These are phyloP conservation scores for Spatholobus suberectus DNA, from an alignment of 306 rosid species.

Conservation along the genomic window DNA sequence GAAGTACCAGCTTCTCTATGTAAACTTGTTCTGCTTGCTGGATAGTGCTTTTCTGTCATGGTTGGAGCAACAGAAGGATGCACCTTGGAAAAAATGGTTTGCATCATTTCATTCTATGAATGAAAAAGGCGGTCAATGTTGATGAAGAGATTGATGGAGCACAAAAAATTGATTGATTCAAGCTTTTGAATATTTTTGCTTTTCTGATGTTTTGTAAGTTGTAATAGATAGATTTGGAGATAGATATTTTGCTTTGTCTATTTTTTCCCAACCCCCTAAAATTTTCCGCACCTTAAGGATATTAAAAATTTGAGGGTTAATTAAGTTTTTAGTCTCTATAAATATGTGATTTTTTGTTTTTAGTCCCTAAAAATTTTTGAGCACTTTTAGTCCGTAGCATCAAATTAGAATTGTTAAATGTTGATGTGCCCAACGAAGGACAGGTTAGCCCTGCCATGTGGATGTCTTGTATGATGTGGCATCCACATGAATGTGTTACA, in stretches of 20 bases:
- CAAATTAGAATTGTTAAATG: too few relatives aligned
- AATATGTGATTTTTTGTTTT: too few relatives aligned
- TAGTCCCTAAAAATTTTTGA: too few relatives aligned
- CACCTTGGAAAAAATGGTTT: slow-evolving; percentile 89
- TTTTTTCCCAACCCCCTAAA: background rate
- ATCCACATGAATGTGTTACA: too few relatives aligned
- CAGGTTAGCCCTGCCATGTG: too few relatives aligned
- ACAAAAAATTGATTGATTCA: background rate
- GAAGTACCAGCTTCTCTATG: too few relatives aligned
- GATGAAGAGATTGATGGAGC: background rate
- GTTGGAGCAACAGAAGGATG: slow-evolving; percentile 90
- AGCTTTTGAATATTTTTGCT: slow-evolving; percentile 12
- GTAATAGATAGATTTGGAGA: slow-evolving; percentile 3
- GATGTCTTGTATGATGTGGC: too few relatives aligned
- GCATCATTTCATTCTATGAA: slow-evolving; percentile 53
- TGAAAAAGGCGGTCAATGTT: slow-evolving; percentile 46
- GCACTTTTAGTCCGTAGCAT: too few relatives aligned
- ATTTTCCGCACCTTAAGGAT: background rate
- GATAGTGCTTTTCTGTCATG: slow-evolving; percentile 90
- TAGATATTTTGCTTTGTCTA: background rate
- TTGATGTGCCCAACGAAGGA: too few relatives aligned
- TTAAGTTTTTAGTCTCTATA: too few relatives aligned
- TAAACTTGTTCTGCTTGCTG: slow-evolving; percentile 80
- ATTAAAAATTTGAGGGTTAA: too few relatives aligned
- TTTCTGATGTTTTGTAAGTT: slow-evolving; percentile 2